These are phyloP conservation scores for Neophaeococcomyces aloes DNA, from an alignment of 2,329 filamentous ascomycete species.

Conservation along the genomic window DNA sequence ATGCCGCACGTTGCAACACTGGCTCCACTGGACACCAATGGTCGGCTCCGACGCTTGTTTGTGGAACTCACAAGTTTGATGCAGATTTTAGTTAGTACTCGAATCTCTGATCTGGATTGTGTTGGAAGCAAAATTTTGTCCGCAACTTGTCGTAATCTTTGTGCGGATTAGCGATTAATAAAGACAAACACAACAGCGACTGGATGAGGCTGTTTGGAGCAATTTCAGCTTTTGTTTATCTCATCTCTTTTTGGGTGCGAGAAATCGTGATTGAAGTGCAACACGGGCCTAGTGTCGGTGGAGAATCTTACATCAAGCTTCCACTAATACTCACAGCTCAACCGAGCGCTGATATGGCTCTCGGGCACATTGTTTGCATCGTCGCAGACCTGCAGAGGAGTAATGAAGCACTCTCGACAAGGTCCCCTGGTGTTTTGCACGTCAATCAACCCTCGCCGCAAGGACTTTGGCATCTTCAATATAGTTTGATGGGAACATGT, in stretches of 20 bases:
- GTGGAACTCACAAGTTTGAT: neutral
- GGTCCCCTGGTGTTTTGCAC: neutral
- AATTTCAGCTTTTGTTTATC: conserved; percentile 10
- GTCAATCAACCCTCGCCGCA: no score
- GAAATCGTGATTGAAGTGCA: conserved; percentile 4
- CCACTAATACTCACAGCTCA: conserved; percentile 8
- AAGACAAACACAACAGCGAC: neutral
- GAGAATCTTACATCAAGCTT: conserved; percentile 17
- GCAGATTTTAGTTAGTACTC: no score
- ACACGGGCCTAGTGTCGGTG: conserved; percentile 13
- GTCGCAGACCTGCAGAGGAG: neutral
- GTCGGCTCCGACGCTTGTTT: neutral
- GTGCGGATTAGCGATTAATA: neutral
- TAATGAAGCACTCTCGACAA: neutral
- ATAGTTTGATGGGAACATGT: no score
- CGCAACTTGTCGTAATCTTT: no score
- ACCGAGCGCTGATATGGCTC: neutral
- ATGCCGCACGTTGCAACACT: neutral
- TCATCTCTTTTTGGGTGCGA: conserved; percentile 1
- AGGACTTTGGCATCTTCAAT: no score
- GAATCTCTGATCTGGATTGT: no score
- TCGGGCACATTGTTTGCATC: neutral
- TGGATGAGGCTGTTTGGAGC: neutral
- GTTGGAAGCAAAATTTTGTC: no score
- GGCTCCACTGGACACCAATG: neutral